Percentiles rank a stretch among this genome's conserved stretches.
phyloP scores from a whole-genome alignment of 2,329 filamentous ascomycete species.

The Neocucurbitaria cava region DNA sequence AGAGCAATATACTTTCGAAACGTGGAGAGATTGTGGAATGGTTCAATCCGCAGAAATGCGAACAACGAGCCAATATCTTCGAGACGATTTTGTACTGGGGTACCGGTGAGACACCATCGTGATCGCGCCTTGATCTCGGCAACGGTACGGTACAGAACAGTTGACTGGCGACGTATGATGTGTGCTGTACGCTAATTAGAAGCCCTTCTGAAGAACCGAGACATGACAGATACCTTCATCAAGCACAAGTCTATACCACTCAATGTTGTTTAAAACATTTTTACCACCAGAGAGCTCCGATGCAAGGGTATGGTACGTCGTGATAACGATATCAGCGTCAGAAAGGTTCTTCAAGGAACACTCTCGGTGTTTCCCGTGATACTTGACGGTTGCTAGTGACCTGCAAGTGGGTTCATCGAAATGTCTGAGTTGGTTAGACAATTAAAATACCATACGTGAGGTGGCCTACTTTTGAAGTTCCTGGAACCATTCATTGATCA shows the following conservation, averaged over 20 bases:
- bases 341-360: slow-evolving; percentile 9
- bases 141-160: slow-evolving; percentile 54
- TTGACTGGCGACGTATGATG: slow-evolving; percentile 58
- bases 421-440: slow-evolving; percentile 18
- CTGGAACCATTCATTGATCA: slow-evolving; percentile 43
- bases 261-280: slow-evolving; percentile 20
- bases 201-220: too few relatives aligned
- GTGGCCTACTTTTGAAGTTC: slow-evolving; percentile 46
- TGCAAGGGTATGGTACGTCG: slow-evolving; percentile 40
- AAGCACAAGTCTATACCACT: slow-evolving; percentile 40
- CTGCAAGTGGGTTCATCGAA: slow-evolving; percentile 24
- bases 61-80: slow-evolving; percentile 61
- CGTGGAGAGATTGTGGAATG: slow-evolving; percentile 50
- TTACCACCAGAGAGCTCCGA: slow-evolving; percentile 5
- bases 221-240: too few relatives aligned
- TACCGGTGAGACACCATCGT: slow-evolving; percentile 53
- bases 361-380: slow-evolving; percentile 30
- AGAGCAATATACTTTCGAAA: slow-evolving; percentile 56
- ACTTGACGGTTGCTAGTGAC: slow-evolving; percentile 26
- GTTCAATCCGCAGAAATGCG: slow-evolving; percentile 55
- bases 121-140: slow-evolving; percentile 51
- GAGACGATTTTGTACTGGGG: slow-evolving; percentile 61
- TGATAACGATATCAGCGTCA: slow-evolving; percentile 36
- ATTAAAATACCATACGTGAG: background rate
- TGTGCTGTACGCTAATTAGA: slow-evolving; percentile 50